Evolutionary conservation across 78 protist genomes (phyloP).

Genomic region (Dictyostelium purpureum): DNA sequence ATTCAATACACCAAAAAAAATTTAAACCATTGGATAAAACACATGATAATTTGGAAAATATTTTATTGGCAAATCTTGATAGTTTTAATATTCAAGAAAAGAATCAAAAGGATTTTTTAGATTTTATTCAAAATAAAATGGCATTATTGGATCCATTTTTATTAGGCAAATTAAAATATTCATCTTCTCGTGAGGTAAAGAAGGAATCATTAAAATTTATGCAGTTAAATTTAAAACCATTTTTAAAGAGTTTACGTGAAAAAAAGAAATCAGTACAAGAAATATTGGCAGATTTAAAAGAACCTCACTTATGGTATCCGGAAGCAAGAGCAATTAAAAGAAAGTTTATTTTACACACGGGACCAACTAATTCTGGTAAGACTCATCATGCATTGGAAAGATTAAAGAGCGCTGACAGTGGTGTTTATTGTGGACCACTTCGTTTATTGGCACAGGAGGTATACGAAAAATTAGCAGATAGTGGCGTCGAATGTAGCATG

Average conservation of each 20-base stretch:
- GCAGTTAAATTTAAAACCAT: too few species aligned
- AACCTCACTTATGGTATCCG: slow-evolving; percentile 72
- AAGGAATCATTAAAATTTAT: too few species aligned
- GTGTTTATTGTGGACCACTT: slow-evolving; percentile 82
- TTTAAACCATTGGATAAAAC: neutral
- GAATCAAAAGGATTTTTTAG: neutral
- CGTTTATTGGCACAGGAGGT: slow-evolving; percentile 73
- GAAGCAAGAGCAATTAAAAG: slow-evolving; percentile 65
- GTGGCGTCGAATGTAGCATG: neutral
- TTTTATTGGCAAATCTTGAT: neutral
- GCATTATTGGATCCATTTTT: slow-evolving; percentile 38
- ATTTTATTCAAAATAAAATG: slow-evolving; percentile 14
- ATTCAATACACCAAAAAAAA: neutral
- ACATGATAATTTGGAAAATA: neutral
- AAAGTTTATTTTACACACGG: slow-evolving; percentile 67
- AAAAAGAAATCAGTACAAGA: too few species aligned
- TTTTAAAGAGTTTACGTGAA: neutral
- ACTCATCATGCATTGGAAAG: slow-evolving; percentile 55
- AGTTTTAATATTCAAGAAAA: neutral
- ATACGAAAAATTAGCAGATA: slow-evolving; percentile 30
- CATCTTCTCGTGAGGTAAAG: too few species aligned
- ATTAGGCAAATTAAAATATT: too few species aligned
- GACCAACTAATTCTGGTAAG: slow-evolving; percentile 85
- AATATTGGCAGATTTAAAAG: slow-evolving; percentile 14
- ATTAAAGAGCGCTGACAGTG: slow-evolving; percentile 45